Evolutionary conservation across 371 early-diverging fungal species (phyloP).

Genomic region (Lichtheimia ramosa): DNA sequence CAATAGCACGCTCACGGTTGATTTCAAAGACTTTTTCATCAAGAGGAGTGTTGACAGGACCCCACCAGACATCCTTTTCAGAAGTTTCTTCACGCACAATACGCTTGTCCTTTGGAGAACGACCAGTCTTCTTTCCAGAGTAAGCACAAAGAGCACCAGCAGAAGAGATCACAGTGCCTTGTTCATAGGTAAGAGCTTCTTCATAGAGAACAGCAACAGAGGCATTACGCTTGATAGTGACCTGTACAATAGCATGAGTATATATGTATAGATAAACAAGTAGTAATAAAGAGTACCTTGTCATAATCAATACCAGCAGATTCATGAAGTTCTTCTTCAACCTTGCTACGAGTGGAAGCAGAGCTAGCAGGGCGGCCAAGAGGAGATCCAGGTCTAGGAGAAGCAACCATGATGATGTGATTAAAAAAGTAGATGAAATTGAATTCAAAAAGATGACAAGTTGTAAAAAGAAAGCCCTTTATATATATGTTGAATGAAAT

Average conservation of each 20-base stretch:
- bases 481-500: not conserved
- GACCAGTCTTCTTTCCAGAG: constrained; percentile 90
- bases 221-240: constrained; percentile 66
- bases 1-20: constrained; percentile 94
- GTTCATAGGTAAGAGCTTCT: constrained; percentile 87
- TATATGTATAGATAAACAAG: too few species aligned
- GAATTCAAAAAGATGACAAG: not conserved
- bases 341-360: constrained; percentile 38
- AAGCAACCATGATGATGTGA: constrained; percentile 19
- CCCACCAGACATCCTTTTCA: constrained; percentile 94
- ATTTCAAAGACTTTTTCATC: constrained; percentile 86
- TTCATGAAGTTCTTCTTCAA: constrained; percentile 51
- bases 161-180: constrained; percentile 86
- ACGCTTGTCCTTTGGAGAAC: constrained; percentile 93
- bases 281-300: too few species aligned
- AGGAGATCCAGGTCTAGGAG: constrained; percentile 35
- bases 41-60: constrained; percentile 95
- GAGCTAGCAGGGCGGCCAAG: constrained; percentile 33
- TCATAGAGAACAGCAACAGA: constrained; percentile 90
- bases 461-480: not conserved
- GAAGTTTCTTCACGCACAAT: constrained; percentile 89
- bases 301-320: constrained; percentile 55
- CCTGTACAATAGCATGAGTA: constrained; percentile 19
- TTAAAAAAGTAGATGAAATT: not conserved
- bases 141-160: constrained; percentile 89